Percentiles rank a stretch among this genome's conserved stretches.
These are phyloP conservation scores for Annulohypoxylon maeteangense DNA, from an alignment of 495 filamentous ascomycete species.

Conservation along the genomic window DNA sequence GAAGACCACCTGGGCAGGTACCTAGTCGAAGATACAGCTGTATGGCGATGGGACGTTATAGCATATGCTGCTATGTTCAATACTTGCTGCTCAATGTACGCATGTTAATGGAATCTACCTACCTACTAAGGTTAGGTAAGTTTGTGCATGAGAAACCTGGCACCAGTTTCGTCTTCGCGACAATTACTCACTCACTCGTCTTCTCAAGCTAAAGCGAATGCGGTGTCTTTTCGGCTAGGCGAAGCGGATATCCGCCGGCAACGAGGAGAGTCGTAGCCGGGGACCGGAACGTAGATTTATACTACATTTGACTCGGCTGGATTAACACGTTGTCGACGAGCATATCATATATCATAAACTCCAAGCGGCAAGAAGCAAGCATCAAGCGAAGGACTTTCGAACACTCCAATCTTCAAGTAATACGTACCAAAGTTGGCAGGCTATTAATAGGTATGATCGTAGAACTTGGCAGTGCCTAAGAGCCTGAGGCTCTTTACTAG, in stretches of 20 bases:
- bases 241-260: slow-evolving; percentile 1
- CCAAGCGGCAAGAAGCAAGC: background rate
- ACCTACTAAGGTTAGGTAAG: too few species aligned
- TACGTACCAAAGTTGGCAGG: background rate
- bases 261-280: background rate
- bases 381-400: background rate
- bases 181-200: background rate
- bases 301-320: background rate
- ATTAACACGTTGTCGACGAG: background rate
- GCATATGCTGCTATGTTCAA: background rate
- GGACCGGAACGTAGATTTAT: background rate
- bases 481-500: background rate
- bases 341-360: background rate
- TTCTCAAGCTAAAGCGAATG: background rate
- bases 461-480: slow-evolving; percentile 5
- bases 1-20: background rate
- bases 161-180: background rate
- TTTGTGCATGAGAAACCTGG: background rate
- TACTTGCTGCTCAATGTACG: too few species aligned
- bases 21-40: background rate
- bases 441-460: slow-evolving; percentile 8
- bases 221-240: background rate
- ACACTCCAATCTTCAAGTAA: background rate
- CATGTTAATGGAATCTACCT: too few species aligned
- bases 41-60: background rate